Base-by-base conservation (phyloP, 352 stramenopile species). In the Phytophthora sp. region DNA sequence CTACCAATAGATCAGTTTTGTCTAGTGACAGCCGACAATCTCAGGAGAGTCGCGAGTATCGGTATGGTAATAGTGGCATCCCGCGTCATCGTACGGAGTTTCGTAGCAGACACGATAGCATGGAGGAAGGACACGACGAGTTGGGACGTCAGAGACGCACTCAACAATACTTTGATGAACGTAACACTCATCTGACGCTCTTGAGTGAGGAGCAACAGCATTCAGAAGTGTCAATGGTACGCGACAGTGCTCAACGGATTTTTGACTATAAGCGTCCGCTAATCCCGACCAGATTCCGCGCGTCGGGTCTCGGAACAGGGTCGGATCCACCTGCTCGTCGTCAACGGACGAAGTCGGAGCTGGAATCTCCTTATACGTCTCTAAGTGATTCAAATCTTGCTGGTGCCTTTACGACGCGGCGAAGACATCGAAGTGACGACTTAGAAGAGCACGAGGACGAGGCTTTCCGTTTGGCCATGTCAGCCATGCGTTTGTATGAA, bases 401-500 rank as follows among this genome's bases (percentile, higher is more conserved):
- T 49, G 55, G 49, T 46, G 52, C 52, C 13, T 71, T 64, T n/a
- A 63, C 56, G 24, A 58, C 56, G 46, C 66, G 51, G 5, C 44
- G 35, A 8, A 47, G 50, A 54, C 53, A 78, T 30, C 61, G 35
- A 11, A 74, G 63, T 30, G 56, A 75, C 15, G 71, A 75, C 16
- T 29, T 70, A 27, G 55, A 55, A 13, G 36, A 63, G 8, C 54
- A n/a, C 1, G 57, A 78, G 6, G 59, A 86, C 16, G 73, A 90
- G 39, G 84, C 84, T 35, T 81, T 82, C 15, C 74, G 79, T 15
- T 87, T 94, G 71, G 85, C 85, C 12, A 75, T 94, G 42, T 87
- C 72, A 11, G 85, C 85, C 1, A 94, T 94, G 85, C 73, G 77
- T n/a, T 36, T 94, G 49, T 92, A 91, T 35, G 83, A 92, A 47